Base-by-base conservation (phyloP, 2,329 filamentous ascomycete species). In the Aspergillus sp. region DNA sequence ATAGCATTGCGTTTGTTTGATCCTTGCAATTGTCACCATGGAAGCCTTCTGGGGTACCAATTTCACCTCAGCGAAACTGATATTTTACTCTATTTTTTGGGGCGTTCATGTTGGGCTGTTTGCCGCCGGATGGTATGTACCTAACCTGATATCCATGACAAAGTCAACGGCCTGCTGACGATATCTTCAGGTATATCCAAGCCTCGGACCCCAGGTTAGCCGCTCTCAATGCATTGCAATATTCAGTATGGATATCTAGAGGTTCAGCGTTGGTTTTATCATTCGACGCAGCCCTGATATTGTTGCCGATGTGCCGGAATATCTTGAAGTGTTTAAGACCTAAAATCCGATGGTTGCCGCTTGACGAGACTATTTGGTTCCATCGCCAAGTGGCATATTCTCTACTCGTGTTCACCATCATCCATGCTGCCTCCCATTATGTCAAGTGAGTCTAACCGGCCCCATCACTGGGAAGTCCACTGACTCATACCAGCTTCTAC, bases 281-380 rank as follows among this genome's bases (percentile, higher is more conserved):
- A 1, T 79, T 95, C 46, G 90, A 98, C 71, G 82, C 81, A 47
- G 85, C 88, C 62, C 75, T 97, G 54, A 95, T 98, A 59, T 72
- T 98, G 29, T 76, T 98, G 49, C 93, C 93, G 5, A 95, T 98
- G 75, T 98, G 91, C 74, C 80, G 93, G 57, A 97, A 91, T 49
- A 73, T 97, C 30, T 79, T 98, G 63, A 81, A 88, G 65, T 85
- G 81, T 63, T 68, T 97, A 47, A 81, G 93, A 53, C 93, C 93
- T 28, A 94, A 94, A 73, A 71, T 95, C 54, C 80, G 82, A 67
- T 95, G 86, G 73, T 65, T 97, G 8, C 93, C 93, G 4, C 77
- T 98, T n/a, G 93, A 98, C 61, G 93, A 98, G 72, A 94, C 89
- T 49, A 79, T 90, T 55, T 98, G 89, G 89, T 94, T 98, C 69